Conservation (phyloP, 306 rosid genomes). For the Clitoria ternatea region DNA sequence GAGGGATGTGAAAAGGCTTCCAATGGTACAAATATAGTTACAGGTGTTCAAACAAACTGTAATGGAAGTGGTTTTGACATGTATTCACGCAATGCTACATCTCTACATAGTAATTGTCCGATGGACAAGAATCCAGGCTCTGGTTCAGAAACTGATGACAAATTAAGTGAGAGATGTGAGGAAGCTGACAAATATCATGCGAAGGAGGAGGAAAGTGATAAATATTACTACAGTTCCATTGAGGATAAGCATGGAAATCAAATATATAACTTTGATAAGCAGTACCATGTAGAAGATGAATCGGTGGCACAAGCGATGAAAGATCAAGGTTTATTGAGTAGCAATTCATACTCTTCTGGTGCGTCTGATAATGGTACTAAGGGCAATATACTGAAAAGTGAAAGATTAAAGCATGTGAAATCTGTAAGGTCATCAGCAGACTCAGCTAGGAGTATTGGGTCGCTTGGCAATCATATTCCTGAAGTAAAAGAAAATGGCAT, state of each 20-base stretch:
- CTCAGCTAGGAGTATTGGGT: conserved; percentile 41
- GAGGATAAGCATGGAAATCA: conserved; percentile 39
- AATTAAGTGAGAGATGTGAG: conserved; percentile 27
- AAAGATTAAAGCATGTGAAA: conserved; percentile 61
- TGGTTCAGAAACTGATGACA: conserved; percentile 16
- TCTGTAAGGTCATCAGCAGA: conserved; percentile 87
- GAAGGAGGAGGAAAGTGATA: conserved; percentile 36
- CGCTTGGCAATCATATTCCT: conserved; percentile 28
- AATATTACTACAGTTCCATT: conserved; percentile 21
- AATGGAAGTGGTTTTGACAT: conserved; percentile 10
- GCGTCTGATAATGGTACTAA: conserved; percentile 29
- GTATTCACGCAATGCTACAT: conserved; percentile 21
- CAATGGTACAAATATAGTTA: conserved; percentile 3
- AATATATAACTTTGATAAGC: conserved; percentile 27
- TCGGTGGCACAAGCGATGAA: conserved; percentile 23
- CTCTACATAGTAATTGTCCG: conserved; percentile 7
- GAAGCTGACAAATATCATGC: conserved; percentile 29
- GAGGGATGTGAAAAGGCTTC: conserved; percentile 30
- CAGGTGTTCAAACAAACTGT: conserved; percentile 22
- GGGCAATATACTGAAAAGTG: conserved; percentile 39
- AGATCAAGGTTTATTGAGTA: conserved; percentile 30
- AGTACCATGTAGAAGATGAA: conserved; percentile 40
- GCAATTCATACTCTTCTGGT: conserved; percentile 23
- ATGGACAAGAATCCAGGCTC: conserved; percentile 22
- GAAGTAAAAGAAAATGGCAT: conserved; percentile 46